Conservation (phyloP, 2,329 filamentous ascomycete genomes). For the Leptographium wingfieldii region DNA sequence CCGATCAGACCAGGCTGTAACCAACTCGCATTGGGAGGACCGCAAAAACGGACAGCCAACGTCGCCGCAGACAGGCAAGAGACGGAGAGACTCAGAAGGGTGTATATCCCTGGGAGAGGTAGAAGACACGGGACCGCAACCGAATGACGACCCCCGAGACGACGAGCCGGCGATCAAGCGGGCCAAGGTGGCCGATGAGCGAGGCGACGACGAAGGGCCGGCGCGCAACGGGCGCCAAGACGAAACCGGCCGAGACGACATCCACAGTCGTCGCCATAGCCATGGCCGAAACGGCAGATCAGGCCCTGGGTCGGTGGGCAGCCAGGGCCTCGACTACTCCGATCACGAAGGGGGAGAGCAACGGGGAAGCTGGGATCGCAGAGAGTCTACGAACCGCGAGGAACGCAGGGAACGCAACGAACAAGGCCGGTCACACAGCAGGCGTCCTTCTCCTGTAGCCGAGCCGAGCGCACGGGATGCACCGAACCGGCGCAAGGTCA, state of each 20-base stretch:
- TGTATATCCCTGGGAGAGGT: neutral
- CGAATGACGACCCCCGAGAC: neutral
- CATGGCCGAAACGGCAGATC: neutral
- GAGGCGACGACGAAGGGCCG: neutral
- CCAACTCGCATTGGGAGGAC: neutral
- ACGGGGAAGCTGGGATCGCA: neutral
- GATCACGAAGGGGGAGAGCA: neutral
- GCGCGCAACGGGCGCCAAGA: neutral
- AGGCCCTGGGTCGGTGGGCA: neutral
- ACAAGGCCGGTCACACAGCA: neutral
- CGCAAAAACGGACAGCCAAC: neutral
- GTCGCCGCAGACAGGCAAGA: neutral
- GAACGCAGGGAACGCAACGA: neutral
- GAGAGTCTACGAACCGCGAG: neutral
- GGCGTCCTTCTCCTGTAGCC: neutral
- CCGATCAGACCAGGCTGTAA: neutral
- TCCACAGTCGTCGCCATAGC: neutral
- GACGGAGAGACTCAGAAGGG: neutral
- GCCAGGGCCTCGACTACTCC: neutral
- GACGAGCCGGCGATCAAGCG: neutral
- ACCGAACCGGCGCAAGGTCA: slow-evolving; percentile 12
- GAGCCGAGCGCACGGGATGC: neutral
- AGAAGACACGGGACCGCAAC: neutral
- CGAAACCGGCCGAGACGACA: neutral
- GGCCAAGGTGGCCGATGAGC: neutral